These are phyloP conservation scores for Suillus subalutaceus DNA, from an alignment of 768 basidiomycete genomes.

Conservation along the genomic window DNA sequence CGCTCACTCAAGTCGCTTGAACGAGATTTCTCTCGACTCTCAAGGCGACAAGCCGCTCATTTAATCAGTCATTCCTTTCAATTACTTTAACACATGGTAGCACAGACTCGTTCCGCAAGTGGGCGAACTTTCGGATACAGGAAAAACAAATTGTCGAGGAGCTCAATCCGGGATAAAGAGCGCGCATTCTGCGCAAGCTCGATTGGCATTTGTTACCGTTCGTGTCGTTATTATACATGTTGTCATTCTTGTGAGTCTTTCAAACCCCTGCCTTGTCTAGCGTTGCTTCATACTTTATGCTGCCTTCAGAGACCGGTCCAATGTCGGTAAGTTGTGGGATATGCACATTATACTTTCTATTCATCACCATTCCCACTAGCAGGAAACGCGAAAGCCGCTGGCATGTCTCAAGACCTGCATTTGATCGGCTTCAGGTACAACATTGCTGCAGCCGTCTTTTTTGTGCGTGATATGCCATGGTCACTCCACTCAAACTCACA, in stretches of 20 bases:
- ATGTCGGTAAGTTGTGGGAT: constrained; percentile 38
- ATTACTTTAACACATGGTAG: not conserved
- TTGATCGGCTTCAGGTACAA: constrained; percentile 39
- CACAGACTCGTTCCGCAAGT: not conserved
- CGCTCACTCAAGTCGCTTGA: not conserved
- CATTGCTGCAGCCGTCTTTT: constrained; percentile 42
- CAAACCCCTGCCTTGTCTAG: not conserved
- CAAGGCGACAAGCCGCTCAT: not conserved
- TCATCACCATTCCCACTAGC: not conserved
- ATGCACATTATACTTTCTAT: not conserved
- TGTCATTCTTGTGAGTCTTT: constrained; percentile 47
- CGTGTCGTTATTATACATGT: constrained; percentile 46
- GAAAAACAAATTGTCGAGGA: constrained; percentile 9
- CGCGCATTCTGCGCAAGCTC: constrained; percentile 41
- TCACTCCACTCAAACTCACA: not conserved
- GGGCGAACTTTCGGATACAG: not conserved
- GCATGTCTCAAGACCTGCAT: constrained; percentile 42
- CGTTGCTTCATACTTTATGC: not conserved
- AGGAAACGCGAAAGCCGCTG: constrained; percentile 49
- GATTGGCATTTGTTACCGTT: constrained; percentile 49
- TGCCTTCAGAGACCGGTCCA: constrained; percentile 42
- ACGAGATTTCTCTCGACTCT: constrained; percentile 1
- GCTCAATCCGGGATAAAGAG: constrained; percentile 23
- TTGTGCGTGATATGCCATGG: constrained; percentile 22
- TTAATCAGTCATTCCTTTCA: constrained; percentile 9